These are phyloP conservation scores for Arthroderma sp. DNA, from an alignment of 2,329 filamentous ascomycete genomes.

Conservation along the genomic window DNA sequence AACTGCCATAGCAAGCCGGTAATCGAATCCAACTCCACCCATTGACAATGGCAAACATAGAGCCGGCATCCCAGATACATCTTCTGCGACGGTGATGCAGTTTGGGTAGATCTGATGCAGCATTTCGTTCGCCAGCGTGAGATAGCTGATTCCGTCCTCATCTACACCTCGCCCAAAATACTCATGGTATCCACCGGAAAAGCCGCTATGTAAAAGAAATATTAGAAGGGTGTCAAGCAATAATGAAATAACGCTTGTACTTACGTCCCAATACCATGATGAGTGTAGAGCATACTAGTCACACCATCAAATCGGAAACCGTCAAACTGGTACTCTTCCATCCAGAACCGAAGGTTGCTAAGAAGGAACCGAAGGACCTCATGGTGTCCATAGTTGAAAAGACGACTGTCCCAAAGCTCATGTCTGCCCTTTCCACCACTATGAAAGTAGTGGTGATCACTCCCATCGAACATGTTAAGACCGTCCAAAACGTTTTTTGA, in stretches of 20 bases:
- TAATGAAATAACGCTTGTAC: conserved; percentile 22
- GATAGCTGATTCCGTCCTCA: conserved; percentile 83
- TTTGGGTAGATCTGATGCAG: conserved; percentile 80
- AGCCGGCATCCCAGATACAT: conserved; percentile 98
- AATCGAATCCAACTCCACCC: conserved; percentile 92
- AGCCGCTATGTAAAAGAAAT: conserved; percentile 47
- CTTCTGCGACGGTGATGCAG: conserved; percentile 83
- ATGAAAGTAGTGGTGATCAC: conserved; percentile 93
- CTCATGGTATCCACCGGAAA: conserved; percentile 95
- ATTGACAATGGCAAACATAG: conserved; percentile 73
- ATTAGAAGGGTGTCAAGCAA: not conserved
- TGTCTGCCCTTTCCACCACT: conserved; percentile 71
- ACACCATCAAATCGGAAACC: conserved; percentile 97
- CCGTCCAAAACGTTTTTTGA: conserved; percentile 96
- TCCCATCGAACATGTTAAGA: conserved; percentile 89
- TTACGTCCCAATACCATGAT: conserved; percentile 94
- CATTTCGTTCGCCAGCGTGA: conserved; percentile 95
- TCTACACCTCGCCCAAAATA: conserved; percentile 87
- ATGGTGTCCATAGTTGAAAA: conserved; percentile 94
- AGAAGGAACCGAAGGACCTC: conserved; percentile 92
- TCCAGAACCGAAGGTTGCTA: conserved; percentile 95
- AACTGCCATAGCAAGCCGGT: conserved; percentile 91
- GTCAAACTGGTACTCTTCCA: conserved; percentile 95
- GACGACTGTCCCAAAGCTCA: conserved; percentile 85
- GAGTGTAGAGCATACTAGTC: conserved; percentile 92